A percentile compares a stretch with the other conserved stretches of the same genome.
Conservation (phyloP, 2,329 filamentous ascomycete species). For the Aspergillus ustus region DNA sequence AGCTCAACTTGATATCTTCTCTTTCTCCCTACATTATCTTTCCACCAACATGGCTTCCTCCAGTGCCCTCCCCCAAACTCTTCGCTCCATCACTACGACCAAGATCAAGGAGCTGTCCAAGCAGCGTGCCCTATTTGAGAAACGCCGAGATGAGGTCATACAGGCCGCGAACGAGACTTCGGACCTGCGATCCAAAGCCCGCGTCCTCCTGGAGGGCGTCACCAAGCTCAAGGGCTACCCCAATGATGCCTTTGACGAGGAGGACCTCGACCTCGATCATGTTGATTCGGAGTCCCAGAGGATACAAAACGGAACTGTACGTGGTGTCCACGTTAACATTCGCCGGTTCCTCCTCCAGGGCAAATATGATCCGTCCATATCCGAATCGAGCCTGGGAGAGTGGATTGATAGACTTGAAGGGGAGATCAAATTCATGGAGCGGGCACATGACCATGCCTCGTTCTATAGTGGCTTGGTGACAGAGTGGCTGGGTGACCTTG, state of each 20-base stretch:
- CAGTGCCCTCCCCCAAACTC: slow-evolving; percentile 55
- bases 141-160: slow-evolving; percentile 50
- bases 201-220: slow-evolving; percentile 42
- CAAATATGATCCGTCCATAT: slow-evolving; percentile 58
- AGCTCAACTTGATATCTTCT: not conserved
- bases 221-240: slow-evolving; percentile 44
- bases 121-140: slow-evolving; percentile 56
- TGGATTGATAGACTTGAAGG: slow-evolving; percentile 55
- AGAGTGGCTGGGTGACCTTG: slow-evolving; percentile 55
- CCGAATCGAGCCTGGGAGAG: slow-evolving; percentile 48
- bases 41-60: slow-evolving; percentile 33
- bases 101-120: slow-evolving; percentile 63
- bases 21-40: not conserved
- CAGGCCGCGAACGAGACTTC: slow-evolving; percentile 34
- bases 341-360: slow-evolving; percentile 59
- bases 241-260: slow-evolving; percentile 40
- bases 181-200: slow-evolving; percentile 38
- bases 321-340: slow-evolving; percentile 48
- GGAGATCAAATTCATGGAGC: slow-evolving; percentile 55
- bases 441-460: slow-evolving; percentile 60
- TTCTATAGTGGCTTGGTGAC: slow-evolving; percentile 61
- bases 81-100: slow-evolving; percentile 59
- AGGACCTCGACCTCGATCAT: slow-evolving; percentile 34
- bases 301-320: slow-evolving; percentile 28
- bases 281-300: not conserved